Base-by-base conservation (phyloP, 2,329 filamentous ascomycete species). In the Diplodia seriata region DNA sequence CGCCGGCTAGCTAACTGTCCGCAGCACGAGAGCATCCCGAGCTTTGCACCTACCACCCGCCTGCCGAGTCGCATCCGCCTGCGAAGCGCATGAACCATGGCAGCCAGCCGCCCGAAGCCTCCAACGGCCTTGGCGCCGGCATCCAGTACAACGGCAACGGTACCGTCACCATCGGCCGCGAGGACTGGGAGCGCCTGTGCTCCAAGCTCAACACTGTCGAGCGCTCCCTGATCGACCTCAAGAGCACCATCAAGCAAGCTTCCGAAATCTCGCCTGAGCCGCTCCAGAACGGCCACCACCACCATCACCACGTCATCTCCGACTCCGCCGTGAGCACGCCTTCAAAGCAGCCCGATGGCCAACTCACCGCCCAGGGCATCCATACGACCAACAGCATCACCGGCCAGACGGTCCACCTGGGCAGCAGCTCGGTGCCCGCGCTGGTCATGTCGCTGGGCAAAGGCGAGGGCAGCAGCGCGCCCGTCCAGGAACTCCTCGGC, bases 371-470 rank as follows among this genome's bases (percentile, higher is more conserved):
- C 2, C 86, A 89, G 73, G 87, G 87, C 2, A 84, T 89, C 29
- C 86, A 89, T 74, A 86, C 86, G 7, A 81, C 82, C 66, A 89
- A 89, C 73, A 86, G 86, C 68, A 77, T 86, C 55, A 85, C 86
- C 68, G 85, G 86, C 70, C 85, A 87, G 70, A 88, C 85, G 4
- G 85, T 89, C 26, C 86, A 89, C 74, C 77, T 89, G 38, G 87
- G 87, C 18, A 86, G 85, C 40, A 83, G 86, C 68, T 89, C 87
- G 0, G 86, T 89, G 1, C 82, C 88, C 14, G 87, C 87, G 12
- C 85, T 89, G 69, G 85, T 89, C 40, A 84, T 85, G 77, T 80
- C 81, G 7, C 68, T 84, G 55, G 81, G 81, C 14, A 75, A 81
- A 68, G 66, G 66, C 50, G 66, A 68, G 33, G 40, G 50, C 18